Conservation (phyloP, 2,329 filamentous ascomycete genomes). For the Acrocalymma vagum region DNA sequence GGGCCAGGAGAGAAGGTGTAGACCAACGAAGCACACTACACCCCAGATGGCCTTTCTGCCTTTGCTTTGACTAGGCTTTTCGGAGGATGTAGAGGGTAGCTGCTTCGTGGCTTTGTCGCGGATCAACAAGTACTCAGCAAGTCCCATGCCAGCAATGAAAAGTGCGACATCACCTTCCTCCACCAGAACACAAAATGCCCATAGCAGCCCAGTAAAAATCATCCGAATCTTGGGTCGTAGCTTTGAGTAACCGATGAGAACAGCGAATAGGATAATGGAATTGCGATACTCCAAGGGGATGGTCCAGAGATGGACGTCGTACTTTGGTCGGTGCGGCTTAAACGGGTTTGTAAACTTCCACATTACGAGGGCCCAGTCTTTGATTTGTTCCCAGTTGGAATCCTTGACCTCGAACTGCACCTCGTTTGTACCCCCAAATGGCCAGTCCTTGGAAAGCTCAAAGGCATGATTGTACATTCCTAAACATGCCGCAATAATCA, state of each 20-base stretch:
- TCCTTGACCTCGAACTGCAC: slow-evolving; percentile 16
- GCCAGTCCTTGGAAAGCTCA: slow-evolving; percentile 21
- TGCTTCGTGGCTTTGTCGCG: slow-evolving; percentile 11
- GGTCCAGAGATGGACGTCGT: slow-evolving; percentile 38
- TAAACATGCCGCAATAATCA: slow-evolving; percentile 19
- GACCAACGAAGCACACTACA: slow-evolving; percentile 52
- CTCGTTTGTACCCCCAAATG: slow-evolving; percentile 25
- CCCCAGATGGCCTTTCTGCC: slow-evolving; percentile 5
- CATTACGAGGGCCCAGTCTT: slow-evolving; percentile 23
- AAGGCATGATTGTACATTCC: slow-evolving; percentile 24
- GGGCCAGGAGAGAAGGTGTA: slow-evolving; percentile 62
- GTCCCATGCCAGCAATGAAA: slow-evolving; percentile 30
- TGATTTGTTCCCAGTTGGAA: slow-evolving; percentile 15
- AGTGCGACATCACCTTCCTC: slow-evolving; percentile 28
- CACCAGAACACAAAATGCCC: slow-evolving; percentile 24
- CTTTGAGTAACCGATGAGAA: slow-evolving; percentile 25
- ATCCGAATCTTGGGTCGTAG: slow-evolving; percentile 19
- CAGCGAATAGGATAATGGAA: slow-evolving; percentile 31
- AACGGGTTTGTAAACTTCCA: slow-evolving; percentile 26
- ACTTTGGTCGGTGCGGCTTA: slow-evolving; percentile 12
- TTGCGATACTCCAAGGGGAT: slow-evolving; percentile 34
- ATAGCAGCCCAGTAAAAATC: slow-evolving; percentile 10
- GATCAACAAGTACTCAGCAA: slow-evolving; percentile 29
- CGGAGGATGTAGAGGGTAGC: slow-evolving; percentile 2
- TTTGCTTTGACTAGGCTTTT: slow-evolving; percentile 15